These are phyloP conservation scores for Physaria fendleri DNA, from an alignment of 345 rosid species.

Conservation along the genomic window DNA sequence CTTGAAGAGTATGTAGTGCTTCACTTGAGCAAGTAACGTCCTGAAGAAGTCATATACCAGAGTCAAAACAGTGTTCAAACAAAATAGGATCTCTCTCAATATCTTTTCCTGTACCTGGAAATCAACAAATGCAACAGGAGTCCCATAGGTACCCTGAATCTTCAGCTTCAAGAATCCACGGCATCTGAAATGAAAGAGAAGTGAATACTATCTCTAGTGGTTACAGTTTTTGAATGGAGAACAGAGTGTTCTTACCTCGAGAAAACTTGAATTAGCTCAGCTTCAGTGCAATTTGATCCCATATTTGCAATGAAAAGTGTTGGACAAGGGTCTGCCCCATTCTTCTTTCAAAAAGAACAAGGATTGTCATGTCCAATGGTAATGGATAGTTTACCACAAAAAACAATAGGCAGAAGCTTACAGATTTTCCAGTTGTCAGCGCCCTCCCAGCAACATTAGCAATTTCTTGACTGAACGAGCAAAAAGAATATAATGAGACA, in stretches of 20 bases:
- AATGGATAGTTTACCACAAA: not conserved
- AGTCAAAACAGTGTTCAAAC: too few relatives aligned
- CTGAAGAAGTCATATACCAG: constrained; percentile 38
- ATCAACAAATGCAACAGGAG: constrained; percentile 88
- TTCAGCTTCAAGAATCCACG: constrained; percentile 82
- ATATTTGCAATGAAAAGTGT: constrained; percentile 82
- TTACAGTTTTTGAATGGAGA: not conserved
- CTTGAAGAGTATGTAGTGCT: constrained; percentile 65
- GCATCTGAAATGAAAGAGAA: constrained; percentile 38
- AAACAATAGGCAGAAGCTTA: constrained; percentile 24
- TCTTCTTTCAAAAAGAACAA: constrained; percentile 35
- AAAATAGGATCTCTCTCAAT: not conserved
- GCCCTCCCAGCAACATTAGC: constrained; percentile 40
- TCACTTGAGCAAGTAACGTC: constrained; percentile 68
- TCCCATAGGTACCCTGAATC: constrained; percentile 73
- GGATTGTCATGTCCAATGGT: not conserved
- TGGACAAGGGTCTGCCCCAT: constrained; percentile 63
- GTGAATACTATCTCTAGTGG: constrained; percentile 8
- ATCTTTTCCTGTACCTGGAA: constrained; percentile 49
- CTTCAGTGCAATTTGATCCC: constrained; percentile 76
- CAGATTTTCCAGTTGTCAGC: constrained; percentile 38
- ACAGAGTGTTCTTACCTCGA: constrained; percentile 45
- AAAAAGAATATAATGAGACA: constrained; percentile 14
- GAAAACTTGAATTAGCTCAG: constrained; percentile 73
- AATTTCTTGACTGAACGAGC: constrained; percentile 43